Evolutionary conservation across 2,329 filamentous ascomycete genomes (phyloP), one percentile per base, ranked within the genome.

Genomic region (Thielaviopsis punctulata): DNA sequence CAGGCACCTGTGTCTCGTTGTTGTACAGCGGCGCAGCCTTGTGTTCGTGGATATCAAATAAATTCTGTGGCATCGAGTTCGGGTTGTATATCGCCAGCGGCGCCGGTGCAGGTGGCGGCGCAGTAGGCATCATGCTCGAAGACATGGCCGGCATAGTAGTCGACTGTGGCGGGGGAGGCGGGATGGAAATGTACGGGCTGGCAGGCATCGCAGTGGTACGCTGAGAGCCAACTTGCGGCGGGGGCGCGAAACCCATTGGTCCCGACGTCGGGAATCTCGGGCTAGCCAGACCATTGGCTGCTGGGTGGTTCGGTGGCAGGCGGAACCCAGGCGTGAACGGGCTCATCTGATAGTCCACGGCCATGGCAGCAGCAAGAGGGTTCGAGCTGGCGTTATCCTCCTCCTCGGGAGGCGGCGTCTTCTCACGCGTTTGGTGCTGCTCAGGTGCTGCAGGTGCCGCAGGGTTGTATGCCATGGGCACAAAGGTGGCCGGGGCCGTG

Each of bases 401-500:
- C 45, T 68, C 84, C 30, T 80, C 76, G 3, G 82, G 82, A 3
- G 85, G 84, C 1, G 84, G 85, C 0, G 85, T 90, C 72, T 88
- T 88, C 64, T 89, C 85, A 47, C 85, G 75, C 62, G 85, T 77
- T 19, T 74, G 70, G 49, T 88, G 79, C 21, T 76, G 71, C 63
- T 89, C 84, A 0, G 84, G 83, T 0, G 83, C 82, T 0, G 83
- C 73, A 4, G 85, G 85, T 1, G 84, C 84, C 0, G 85, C 84
- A 2, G 85, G 85, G 61, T 89, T 89, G 62, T 89, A 89, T 2
- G 82, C 76, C 68, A 86, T 79, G 0, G 82, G 81, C 7, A 66
- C 70, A 58, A 80, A 82, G 59, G 60, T 48, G 30, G 59, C 36
- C 2, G 58, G 23, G 2, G 27, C 53, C 8, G 12, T 33, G 21